Percentiles rank a stretch among this genome's conserved stretches.
Conservation (phyloP, 176 grass and related monocot genomes). For the Panicum miliaceum region DNA sequence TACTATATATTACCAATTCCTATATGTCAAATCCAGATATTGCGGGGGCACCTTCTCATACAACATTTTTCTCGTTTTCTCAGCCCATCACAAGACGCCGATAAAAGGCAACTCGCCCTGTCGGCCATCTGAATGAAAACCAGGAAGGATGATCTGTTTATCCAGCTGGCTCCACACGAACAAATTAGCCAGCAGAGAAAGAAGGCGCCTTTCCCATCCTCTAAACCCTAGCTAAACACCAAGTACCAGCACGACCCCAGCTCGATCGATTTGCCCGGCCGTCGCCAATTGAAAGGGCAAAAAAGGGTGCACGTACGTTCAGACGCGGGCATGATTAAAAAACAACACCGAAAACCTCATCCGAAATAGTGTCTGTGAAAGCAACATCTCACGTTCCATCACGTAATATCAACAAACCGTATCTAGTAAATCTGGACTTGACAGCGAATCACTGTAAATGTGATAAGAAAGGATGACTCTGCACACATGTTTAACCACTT, state of each 20-base stretch:
- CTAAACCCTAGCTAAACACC: not conserved
- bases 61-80: not conserved
- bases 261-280: not conserved
- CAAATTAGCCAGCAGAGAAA: not conserved
- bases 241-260: not conserved
- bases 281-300: not conserved
- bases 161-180: not conserved
- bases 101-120: not conserved
- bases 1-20: not conserved
- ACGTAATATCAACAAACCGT: not conserved
- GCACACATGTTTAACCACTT: not conserved
- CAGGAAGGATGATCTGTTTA: not conserved
- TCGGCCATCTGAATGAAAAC: conserved; percentile 10
- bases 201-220: not conserved
- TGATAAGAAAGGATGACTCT: not conserved
- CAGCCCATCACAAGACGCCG: not conserved
- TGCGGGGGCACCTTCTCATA: not conserved
- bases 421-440: not conserved
- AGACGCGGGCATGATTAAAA: not conserved
- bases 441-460: not conserved
- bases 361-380: conserved; percentile 18
- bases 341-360: conserved; percentile 8
- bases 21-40: not conserved
- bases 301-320: not conserved
- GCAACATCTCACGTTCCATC: conserved; percentile 25